Base-by-base conservation (phyloP, 257 asterid genomes). In the Avicennia marina region DNA sequence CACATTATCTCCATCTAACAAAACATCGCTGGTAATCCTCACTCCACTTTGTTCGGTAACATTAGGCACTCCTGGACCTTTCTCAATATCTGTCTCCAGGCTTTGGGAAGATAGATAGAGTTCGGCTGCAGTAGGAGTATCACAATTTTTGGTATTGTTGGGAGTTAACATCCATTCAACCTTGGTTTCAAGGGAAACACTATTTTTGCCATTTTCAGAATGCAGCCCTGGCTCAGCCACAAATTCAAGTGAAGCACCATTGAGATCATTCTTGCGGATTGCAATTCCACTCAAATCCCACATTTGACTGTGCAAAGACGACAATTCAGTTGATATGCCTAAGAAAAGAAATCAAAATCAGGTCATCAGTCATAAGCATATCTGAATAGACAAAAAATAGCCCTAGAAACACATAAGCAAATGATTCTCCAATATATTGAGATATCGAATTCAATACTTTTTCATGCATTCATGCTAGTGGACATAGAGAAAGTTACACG, bases 261-360 rank as follows among this genome's bases (percentile, higher is more conserved):
- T 45, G 19, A 13, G 70, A 26, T 79, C 85, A 60, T 60, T 72
- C 68, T 71, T 69, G 62, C 65, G 56, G 58, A 88, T 68, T 43
- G 33, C 79, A 60, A 80, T 77, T 47, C 76, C 57, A 62, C 73
- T 77, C 71, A 88, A 71, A 81, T 91, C 89, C 71, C 64, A 59
- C 50, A 57, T 60, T 64, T 63, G 80, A 69, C 75, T 66, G 66
- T 79, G 84, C 75, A 88, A 71, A 68, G 88, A 73, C 42, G 70
- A 62, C 81, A 91, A 74, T 64, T 72, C 85, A 39, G 26, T 52
- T 13, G 95, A 81, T 69, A 79, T 56, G 39, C 89, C 98, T 91
- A 63, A 56, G 58, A 53, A 48, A 58, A 36, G 56, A 65, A 53
- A 67, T 54, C 32, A 11, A 71, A 56, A 50, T 66, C n/a, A n/a